Percentiles rank a stretch among this genome's conserved stretches.
Evolutionary conservation across 805 yeast species (phyloP).

Genomic region (Pichia heedii): DNA sequence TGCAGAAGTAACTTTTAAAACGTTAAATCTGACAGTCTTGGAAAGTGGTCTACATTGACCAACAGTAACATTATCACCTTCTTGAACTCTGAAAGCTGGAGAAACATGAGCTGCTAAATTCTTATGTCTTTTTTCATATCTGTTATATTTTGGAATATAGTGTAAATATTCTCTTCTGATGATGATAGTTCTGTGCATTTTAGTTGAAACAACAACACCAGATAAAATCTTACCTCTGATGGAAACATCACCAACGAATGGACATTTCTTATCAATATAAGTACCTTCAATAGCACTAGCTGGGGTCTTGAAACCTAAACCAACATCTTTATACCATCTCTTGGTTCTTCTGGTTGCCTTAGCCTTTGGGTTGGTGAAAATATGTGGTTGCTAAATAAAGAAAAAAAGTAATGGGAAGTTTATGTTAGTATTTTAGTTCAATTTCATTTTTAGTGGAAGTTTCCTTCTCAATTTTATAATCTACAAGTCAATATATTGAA

Average conservation of each 20-base stretch:
- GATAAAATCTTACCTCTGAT: conserved; percentile 99
- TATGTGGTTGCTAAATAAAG: conserved; percentile 88
- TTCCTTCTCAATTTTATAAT: neutral
- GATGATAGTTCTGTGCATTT: conserved; percentile 99
- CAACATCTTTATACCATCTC: conserved; percentile 99
- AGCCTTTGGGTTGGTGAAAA: conserved; percentile 99
- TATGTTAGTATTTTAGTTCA: conserved; percentile 11
- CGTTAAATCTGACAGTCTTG: conserved; percentile 99
- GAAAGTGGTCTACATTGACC: conserved; percentile 99
- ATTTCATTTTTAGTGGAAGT: neutral
- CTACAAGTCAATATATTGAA: no score
- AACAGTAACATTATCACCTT: conserved; percentile 98
- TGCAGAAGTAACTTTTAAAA: conserved; percentile 87
- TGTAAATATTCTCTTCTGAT: conserved; percentile 99
- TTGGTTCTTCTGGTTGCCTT: conserved; percentile 97
- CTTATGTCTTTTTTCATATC: conserved; percentile 99
- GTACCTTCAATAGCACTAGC: conserved; percentile 96
- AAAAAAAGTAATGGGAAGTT: conserved; percentile 2
- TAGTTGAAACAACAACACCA: conserved; percentile 99
- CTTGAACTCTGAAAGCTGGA: conserved; percentile 99
- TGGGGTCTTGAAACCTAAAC: conserved; percentile 99
- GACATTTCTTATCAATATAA: conserved; percentile 99
- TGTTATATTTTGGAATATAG: conserved; percentile 99
- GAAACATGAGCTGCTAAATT: conserved; percentile 99
- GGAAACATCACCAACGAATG: conserved; percentile 93